phyloP scores from a whole-genome alignment of 2,329 filamentous ascomycete species.

The Apiospora arundinis region DNA sequence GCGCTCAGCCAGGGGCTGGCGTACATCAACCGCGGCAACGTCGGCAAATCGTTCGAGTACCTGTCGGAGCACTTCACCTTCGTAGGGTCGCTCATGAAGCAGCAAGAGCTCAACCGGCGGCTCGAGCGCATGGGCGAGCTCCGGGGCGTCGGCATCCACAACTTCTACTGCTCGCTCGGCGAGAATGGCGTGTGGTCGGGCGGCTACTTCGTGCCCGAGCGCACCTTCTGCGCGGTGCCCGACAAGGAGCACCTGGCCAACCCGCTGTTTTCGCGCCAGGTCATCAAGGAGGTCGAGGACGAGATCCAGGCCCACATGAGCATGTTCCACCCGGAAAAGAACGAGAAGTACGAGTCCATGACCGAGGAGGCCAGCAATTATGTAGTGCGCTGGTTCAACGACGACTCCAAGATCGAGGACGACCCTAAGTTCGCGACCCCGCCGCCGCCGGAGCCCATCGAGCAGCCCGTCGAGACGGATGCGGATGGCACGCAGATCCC shows the following conservation, averaged over 20 bases:
- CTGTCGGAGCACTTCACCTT: conserved; percentile 85
- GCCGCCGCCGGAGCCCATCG: conserved; percentile 45
- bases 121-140: conserved; percentile 67
- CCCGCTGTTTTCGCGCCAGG: conserved; percentile 55
- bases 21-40: conserved; percentile 63
- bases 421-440: conserved; percentile 53
- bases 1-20: conserved; percentile 59
- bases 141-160: conserved; percentile 71
- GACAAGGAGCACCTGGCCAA: conserved; percentile 51
- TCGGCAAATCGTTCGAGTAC: conserved; percentile 76
- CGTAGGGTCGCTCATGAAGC: conserved; percentile 78
- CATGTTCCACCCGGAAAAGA: conserved; percentile 68
- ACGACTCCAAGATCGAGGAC: conserved; percentile 52
- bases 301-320: conserved; percentile 76
- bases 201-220: conserved; percentile 66
- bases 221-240: conserved; percentile 82
- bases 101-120: conserved; percentile 72
- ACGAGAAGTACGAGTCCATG: conserved; percentile 70
- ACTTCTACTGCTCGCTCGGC: conserved; percentile 80
- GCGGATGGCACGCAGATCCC: conserved; percentile 40
- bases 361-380: conserved; percentile 62
- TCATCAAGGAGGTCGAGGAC: conserved; percentile 70
- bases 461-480: conserved; percentile 42
- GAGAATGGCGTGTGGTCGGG: conserved; percentile 70
- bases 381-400: conserved; percentile 62